These are phyloP conservation scores for Trichoderma asperelloides DNA, from an alignment of 495 filamentous ascomycete species.

Conservation along the genomic window DNA sequence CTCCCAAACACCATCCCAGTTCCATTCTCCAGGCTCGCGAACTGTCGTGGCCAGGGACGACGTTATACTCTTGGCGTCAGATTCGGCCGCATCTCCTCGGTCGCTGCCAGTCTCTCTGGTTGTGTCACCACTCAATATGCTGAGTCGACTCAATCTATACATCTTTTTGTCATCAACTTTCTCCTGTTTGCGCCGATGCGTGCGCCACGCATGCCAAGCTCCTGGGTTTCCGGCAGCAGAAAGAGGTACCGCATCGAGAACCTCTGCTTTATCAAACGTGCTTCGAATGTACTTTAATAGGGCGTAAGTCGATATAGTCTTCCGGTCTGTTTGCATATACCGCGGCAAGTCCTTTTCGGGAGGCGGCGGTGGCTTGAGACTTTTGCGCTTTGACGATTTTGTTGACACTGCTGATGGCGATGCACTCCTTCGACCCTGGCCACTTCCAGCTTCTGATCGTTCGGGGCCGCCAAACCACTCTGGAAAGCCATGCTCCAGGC, in stretches of 20 bases:
- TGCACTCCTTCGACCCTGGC: neutral
- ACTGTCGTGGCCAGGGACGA: conserved; percentile 16
- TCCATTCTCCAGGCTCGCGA: conserved; percentile 73
- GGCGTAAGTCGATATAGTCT: conserved; percentile 40
- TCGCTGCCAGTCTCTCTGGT: neutral
- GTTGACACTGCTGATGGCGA: neutral
- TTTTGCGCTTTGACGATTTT: neutral
- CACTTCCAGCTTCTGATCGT: conserved; percentile 12
- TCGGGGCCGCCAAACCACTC: conserved; percentile 61
- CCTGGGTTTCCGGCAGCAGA: conserved; percentile 79
- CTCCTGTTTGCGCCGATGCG: conserved; percentile 43
- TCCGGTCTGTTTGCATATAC: conserved; percentile 15
- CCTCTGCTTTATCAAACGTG: conserved; percentile 64
- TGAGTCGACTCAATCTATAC: neutral
- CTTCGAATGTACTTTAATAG: conserved; percentile 74
- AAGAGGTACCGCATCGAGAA: conserved; percentile 70
- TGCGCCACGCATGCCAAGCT: conserved; percentile 84
- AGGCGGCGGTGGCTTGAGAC: neutral
- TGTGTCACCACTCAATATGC: neutral
- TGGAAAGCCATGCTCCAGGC: conserved; percentile 80
- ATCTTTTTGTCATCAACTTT: conserved; percentile 12
- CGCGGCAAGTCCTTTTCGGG: neutral
- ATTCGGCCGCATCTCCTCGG: neutral
- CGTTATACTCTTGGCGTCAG: conserved; percentile 9
- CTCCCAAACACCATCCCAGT: conserved; percentile 94